phyloP scores from a whole-genome alignment of 83 land plant species.

The Picea abies region DNA sequence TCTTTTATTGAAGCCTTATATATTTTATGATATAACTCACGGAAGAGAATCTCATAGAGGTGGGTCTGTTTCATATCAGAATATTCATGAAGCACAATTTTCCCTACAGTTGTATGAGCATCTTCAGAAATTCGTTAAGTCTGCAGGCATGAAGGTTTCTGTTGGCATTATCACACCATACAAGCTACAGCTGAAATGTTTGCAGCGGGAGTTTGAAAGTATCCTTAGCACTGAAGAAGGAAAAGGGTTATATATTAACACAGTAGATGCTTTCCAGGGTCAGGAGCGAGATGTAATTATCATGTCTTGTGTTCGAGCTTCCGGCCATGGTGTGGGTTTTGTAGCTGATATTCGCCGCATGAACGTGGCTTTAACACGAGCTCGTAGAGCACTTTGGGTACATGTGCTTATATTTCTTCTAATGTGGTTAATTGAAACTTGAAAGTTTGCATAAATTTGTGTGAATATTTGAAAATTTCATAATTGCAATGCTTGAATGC shows the following conservation, averaged over 20 bases:
- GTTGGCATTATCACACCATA: constrained; percentile 99
- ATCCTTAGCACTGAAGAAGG: constrained; percentile 77
- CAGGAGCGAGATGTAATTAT: constrained; percentile 99
- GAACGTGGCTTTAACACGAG: constrained; percentile 99
- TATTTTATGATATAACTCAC: constrained; percentile 91
- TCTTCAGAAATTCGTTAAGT: constrained; percentile 68
- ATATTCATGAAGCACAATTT: constrained; percentile 88
- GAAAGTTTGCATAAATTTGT: not conserved
- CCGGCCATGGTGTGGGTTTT: constrained; percentile 96
- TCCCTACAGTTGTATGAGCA: constrained; percentile 82
- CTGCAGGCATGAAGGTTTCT: constrained; percentile 52
- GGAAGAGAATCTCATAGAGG: constrained; percentile 96
- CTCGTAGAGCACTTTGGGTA: constrained; percentile 97
- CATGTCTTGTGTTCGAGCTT: constrained; percentile 99
- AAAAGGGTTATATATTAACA: constrained; percentile 90
- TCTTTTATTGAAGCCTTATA: constrained; percentile 74
- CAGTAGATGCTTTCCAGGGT: constrained; percentile 99
- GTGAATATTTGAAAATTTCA: not conserved
- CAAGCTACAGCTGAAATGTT: constrained; percentile 90
- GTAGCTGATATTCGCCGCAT: constrained; percentile 97
- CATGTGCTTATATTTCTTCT: constrained; percentile 26
- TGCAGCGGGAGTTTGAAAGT: constrained; percentile 84
- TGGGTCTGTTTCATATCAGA: constrained; percentile 97
- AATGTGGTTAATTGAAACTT: not conserved
- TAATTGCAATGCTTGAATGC: not conserved